Evolutionary conservation across 1,284 basidiomycete genomes (phyloP).

Genomic region (Leucoagaricus sp.): DNA sequence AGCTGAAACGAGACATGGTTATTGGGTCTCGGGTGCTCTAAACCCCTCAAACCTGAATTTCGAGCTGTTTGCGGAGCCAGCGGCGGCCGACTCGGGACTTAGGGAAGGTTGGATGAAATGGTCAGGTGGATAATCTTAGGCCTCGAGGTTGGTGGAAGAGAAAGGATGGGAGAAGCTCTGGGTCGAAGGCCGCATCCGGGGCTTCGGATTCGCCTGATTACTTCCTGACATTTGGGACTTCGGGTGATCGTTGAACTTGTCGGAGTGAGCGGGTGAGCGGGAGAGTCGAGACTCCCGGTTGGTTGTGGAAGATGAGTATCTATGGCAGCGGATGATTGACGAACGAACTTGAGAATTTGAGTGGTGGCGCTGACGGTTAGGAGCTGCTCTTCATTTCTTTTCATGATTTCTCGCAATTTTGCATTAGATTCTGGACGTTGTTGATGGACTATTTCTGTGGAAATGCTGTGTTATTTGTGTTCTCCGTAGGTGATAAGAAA

Average conservation of each 20-base stretch:
- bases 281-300: not conserved
- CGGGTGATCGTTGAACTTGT: not conserved
- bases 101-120: not conserved
- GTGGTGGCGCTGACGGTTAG: not conserved
- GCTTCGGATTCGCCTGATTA: not conserved
- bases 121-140: no score
- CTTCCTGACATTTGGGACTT: not conserved
- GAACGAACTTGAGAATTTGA: not conserved
- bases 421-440: not conserved
- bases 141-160: no score
- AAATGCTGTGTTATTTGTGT: not conserved
- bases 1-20: not conserved
- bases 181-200: no score
- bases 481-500: not conserved
- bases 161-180: no score
- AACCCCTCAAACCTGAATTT: not conserved
- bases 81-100: conserved; percentile 1
- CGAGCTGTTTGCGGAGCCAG: not conserved
- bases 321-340: conserved; percentile 1
- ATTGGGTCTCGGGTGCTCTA: not conserved
- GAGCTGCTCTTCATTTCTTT: not conserved
- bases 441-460: not conserved
- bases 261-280: not conserved
- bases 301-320: not conserved
- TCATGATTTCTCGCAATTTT: not conserved